Conservation (phyloP, 208 protist genomes). For the Leptomonas pyrrhocoris region DNA sequence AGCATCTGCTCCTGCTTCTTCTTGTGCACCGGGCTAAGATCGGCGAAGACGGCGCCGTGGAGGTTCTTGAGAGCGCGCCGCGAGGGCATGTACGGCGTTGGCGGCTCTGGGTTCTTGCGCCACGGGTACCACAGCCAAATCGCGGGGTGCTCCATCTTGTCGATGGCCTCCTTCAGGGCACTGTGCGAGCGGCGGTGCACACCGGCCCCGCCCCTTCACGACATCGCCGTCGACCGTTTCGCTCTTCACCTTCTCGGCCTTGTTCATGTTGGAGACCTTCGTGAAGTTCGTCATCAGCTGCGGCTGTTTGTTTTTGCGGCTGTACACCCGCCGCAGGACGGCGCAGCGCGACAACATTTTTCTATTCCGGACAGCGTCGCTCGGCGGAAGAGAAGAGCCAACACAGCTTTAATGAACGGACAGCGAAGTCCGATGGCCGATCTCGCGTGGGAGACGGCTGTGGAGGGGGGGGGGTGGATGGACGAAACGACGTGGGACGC, state of each 20-base stretch:
- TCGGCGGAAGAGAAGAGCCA: too few species aligned
- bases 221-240: constrained; percentile 83
- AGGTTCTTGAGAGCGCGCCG: constrained; percentile 89
- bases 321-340: constrained; percentile 51
- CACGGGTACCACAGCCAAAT: constrained; percentile 94
- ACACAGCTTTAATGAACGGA: too few species aligned
- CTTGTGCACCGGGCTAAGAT: constrained; percentile 86
- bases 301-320: constrained; percentile 63
- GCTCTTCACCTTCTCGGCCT: constrained; percentile 73
- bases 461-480: too few species aligned
- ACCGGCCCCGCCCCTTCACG: constrained; percentile 84
- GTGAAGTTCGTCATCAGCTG: constrained; percentile 80
- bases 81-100: constrained; percentile 88
- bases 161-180: constrained; percentile 80
- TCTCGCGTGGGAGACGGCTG: too few species aligned
- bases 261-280: constrained; percentile 82
- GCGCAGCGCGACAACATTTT: constrained; percentile 53
- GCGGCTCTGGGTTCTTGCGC: constrained; percentile 91
- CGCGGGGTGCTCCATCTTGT: constrained; percentile 87
- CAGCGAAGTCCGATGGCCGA: too few species aligned
- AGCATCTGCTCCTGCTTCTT: constrained; percentile 90
- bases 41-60: constrained; percentile 83
- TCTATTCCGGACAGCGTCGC: too few species aligned
- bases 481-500: too few species aligned
- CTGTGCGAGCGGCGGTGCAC: constrained; percentile 82